phyloP scores from a whole-genome alignment of 148 eudicot genomes.

The Amaranthus cruentus region DNA sequence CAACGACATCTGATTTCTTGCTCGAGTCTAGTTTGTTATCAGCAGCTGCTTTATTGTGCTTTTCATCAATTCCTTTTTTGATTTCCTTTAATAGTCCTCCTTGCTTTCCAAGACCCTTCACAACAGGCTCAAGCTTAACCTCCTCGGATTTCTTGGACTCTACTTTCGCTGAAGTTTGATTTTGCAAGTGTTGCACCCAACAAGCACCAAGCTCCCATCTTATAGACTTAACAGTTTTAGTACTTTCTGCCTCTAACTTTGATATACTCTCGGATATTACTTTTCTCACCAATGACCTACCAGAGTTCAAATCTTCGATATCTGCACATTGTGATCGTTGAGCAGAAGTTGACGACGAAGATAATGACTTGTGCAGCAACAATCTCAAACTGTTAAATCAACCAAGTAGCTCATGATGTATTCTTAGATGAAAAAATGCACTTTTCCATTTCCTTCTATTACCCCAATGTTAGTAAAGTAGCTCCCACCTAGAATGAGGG shows the following conservation, averaged over 20 bases:
- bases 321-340: slow-evolving; percentile 49
- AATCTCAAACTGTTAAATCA: slow-evolving; percentile 60
- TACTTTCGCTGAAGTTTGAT: slow-evolving; percentile 62
- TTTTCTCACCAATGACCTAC: slow-evolving; percentile 50
- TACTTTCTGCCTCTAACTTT: slow-evolving; percentile 51
- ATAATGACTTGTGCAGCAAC: slow-evolving; percentile 68
- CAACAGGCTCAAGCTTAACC: slow-evolving; percentile 71
- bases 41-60: slow-evolving; percentile 30
- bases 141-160: slow-evolving; percentile 69
- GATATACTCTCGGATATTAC: slow-evolving; percentile 56
- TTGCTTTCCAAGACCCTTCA: slow-evolving; percentile 93
- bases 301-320: slow-evolving; percentile 40
- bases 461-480: no score
- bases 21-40: slow-evolving; percentile 26
- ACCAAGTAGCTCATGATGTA: not conserved
- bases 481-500: no score
- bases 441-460: no score
- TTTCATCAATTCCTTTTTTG: slow-evolving; percentile 72
- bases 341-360: slow-evolving; percentile 43
- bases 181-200: slow-evolving; percentile 97
- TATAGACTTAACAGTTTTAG: slow-evolving; percentile 42
- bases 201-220: slow-evolving; percentile 99
- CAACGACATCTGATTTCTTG: slow-evolving; percentile 36
- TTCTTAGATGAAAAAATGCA: no score
- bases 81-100: slow-evolving; percentile 86